A percentile compares a stretch with the other conserved stretches of the same genome.
These are phyloP conservation scores for Penicillium janthinellum DNA, from an alignment of 2,329 filamentous ascomycete species.

Conservation along the genomic window DNA sequence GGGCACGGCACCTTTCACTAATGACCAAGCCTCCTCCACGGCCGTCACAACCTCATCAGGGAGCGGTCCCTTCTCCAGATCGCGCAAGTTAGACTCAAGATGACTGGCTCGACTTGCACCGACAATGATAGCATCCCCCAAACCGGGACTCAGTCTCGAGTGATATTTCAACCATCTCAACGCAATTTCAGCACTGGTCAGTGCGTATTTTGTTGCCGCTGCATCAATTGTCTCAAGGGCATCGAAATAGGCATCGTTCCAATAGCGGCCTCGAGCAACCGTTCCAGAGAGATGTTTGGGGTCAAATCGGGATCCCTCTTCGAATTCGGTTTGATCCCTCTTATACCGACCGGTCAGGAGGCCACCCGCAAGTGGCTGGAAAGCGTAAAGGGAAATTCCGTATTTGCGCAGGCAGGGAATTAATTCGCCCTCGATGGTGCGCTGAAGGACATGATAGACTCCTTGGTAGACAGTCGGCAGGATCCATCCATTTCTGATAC, in stretches of 20 bases:
- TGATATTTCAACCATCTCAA: conserved; percentile 53
- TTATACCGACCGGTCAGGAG: conserved; percentile 48
- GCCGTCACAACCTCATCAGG: conserved; percentile 44
- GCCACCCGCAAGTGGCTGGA: conserved; percentile 47
- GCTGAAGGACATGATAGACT: conserved; percentile 44
- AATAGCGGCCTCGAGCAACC: conserved; percentile 44
- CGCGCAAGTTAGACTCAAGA: conserved; percentile 42
- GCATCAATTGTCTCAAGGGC: conserved; percentile 46
- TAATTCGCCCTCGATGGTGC: conserved; percentile 46
- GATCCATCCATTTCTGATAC: conserved; percentile 45
- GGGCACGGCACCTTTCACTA: conserved; percentile 30
- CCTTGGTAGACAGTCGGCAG: conserved; percentile 53
- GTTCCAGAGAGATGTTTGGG: conserved; percentile 43
- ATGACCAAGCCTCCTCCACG: conserved; percentile 42
- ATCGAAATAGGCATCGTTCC: conserved; percentile 47
- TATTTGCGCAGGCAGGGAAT: conserved; percentile 48
- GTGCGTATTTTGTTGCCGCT: conserved; percentile 41
- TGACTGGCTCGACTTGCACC: conserved; percentile 42
- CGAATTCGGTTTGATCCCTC: conserved; percentile 27
- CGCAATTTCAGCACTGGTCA: conserved; percentile 48
- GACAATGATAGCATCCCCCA: conserved; percentile 44
- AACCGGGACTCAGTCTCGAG: conserved; percentile 35
- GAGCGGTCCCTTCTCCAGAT: conserved; percentile 44
- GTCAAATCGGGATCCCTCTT: conserved; percentile 28
- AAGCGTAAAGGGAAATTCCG: conserved; percentile 46